phyloP scores from a whole-genome alignment of 139 green algal species.

The Volvox africanus region DNA sequence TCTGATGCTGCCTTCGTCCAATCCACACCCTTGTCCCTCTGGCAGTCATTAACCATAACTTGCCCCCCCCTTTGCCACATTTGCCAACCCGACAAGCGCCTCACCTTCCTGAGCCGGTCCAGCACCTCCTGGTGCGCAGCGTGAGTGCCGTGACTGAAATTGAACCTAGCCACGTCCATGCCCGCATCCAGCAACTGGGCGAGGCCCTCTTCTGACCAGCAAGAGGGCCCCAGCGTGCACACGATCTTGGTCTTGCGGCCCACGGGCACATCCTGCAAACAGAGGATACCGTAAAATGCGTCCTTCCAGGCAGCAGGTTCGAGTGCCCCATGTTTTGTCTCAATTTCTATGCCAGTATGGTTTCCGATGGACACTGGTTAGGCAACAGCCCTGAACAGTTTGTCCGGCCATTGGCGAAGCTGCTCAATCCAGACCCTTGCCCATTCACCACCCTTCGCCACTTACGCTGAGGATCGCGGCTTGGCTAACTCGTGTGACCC shows the following conservation, averaged over 20 bases:
- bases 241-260: conserved; percentile 85
- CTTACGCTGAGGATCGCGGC: conserved; percentile 59
- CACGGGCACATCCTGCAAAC: conserved; percentile 45
- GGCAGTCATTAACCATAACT: no score
- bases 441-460: no score
- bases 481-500: conserved; percentile 46
- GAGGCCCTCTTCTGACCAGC: conserved; percentile 69
- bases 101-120: conserved; percentile 60
- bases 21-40: no score
- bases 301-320: no score
- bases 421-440: no score
- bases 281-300: neutral
- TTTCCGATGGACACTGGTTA: no score
- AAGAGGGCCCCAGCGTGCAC: conserved; percentile 79
- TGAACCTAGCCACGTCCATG: conserved; percentile 86
- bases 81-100: neutral
- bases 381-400: no score
- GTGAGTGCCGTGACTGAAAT: conserved; percentile 88
- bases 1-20: no score
- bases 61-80: no score
- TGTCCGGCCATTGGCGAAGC: no score
- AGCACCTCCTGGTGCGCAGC: conserved; percentile 72
- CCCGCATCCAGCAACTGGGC: conserved; percentile 71
- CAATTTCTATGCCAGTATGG: no score
- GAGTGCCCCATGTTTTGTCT: no score